A percentile compares a stretch with the other conserved stretches of the same genome.
Evolutionary conservation across 2,329 filamentous ascomycete species (phyloP).

Genomic region (Grosmannia huntii): DNA sequence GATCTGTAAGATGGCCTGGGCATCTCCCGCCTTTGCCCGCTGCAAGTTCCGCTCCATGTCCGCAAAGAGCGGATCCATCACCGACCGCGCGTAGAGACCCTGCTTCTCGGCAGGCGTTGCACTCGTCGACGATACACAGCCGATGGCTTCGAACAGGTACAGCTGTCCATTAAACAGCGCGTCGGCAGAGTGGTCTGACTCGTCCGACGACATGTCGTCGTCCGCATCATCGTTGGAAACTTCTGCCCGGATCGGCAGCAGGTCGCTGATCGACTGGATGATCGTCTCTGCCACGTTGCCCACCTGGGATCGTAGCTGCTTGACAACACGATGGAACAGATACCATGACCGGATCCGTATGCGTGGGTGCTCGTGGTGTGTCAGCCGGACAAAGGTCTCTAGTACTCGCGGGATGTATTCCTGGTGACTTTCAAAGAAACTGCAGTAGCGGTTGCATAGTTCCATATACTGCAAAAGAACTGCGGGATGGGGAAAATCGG

Average conservation of each 20-base stretch:
- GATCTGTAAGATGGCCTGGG: conserved; percentile 73
- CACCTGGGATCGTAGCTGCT: conserved; percentile 71
- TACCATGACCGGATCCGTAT: conserved; percentile 93
- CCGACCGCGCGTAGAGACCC: conserved; percentile 70
- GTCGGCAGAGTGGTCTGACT: conserved; percentile 81
- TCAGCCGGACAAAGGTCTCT: conserved; percentile 80
- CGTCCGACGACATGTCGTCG: conserved; percentile 90
- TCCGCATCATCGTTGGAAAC: conserved; percentile 65
- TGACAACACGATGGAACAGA: conserved; percentile 84
- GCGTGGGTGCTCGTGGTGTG: conserved; percentile 77
- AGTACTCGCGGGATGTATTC: conserved; percentile 74
- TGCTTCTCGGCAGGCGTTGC: conserved; percentile 74
- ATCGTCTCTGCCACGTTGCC: conserved; percentile 85
- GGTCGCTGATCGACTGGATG: conserved; percentile 77
- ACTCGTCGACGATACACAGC: conserved; percentile 74
- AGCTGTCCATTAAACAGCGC: conserved; percentile 83
- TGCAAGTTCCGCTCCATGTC: conserved; percentile 74
- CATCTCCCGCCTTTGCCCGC: conserved; percentile 66
- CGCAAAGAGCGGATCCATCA: conserved; percentile 80
- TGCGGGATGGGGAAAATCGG: conserved; percentile 76
- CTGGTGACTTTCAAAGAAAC: conserved; percentile 79
- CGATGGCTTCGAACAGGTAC: conserved; percentile 88
- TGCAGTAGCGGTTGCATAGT: conserved; percentile 86
- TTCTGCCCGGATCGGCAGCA: conserved; percentile 84
- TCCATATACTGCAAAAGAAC: conserved; percentile 97